Base-by-base conservation (phyloP, 2,329 filamentous ascomycete species). In the Achaetomium macrosporum region DNA sequence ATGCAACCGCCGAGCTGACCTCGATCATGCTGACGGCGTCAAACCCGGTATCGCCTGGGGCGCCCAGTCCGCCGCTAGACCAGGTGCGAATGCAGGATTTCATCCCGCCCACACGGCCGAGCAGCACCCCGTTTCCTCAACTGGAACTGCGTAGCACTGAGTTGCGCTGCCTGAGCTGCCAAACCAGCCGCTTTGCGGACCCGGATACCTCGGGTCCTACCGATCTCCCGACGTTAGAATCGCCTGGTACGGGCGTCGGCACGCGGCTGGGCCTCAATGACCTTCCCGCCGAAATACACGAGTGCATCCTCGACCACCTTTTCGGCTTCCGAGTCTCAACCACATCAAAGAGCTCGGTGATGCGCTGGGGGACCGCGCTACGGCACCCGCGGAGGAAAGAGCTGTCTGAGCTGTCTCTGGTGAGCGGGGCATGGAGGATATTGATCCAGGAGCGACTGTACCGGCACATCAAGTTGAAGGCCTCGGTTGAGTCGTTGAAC, bases 401-500 rank as follows among this genome's bases (percentile, higher is more conserved):
- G 54, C 71, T 88, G 35, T 86, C 85, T 0, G 76, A 84, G 57
- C 67, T 89, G 53, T 80, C 85, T 3, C 69, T 87, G 47, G 81
- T 84, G 43, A 81, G 74, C 61, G 73, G 68, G 4, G 69, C 77
- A n/a, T 90, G 85, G 85, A 78, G 83, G 45, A 70, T 74, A 35
- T 64, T 89, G 51, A 81, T 90, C 17, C 87, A 90, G 65, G 78
- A 85, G 63, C 77, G 86, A 36, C 76, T 90, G 2, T 90, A 88
- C 68, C 77, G 86, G 40, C 85, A 88, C 65, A 81, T 90, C 70
- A 88, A 89, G 68, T 73, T 90, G 60, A 87, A 88, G 69, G 86
- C 84, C 0, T 88, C 84, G 0, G 71, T 79, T 36, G 75, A 79
- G n/a, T 84, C 78, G 15, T 69, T 88, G 39, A 70, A 78, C 40